Evolutionary conservation across 768 basidiomycete genomes (phyloP), one percentile per base, ranked within the genome.

Genomic region (Hericium alpestre): DNA sequence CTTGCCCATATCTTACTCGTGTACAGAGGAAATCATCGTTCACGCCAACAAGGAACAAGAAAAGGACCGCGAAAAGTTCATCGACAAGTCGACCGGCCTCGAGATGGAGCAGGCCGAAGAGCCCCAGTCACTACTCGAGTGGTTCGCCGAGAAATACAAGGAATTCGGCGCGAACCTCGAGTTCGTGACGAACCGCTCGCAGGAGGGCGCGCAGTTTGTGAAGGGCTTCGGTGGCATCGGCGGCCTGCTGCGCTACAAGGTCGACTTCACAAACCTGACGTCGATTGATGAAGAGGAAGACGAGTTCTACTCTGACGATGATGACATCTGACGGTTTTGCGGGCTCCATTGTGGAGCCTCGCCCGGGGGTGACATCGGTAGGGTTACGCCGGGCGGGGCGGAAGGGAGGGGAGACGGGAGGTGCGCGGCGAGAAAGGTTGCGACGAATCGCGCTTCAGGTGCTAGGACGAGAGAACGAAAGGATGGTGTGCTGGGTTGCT

Each of bases 201-300:
- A 97, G 69, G 95, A 99, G 70, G 95, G 95, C 37, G 90, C 91
- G 38, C 94, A 97, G 69, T 98, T 96, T 75, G 93, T 95, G 65
- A 95, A 94, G 70, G 95, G 95, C 43, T 98, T 99, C 65, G 95
- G 95, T 71, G 95, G 96, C 23, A 97, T 99, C 64, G 95, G 96
- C 27, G 95, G 94, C 32, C 76, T 97, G 59, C 74, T 96, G 58
- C 82, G 95, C 51, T 99, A 99, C 83, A 98, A 98, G 76, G 93
- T 98, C 65, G 95, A 96, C 74, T 90, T 98, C 73, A 79, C 80
- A 63, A 89, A 87, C 69, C 77, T 98, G 43, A 77, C 80, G 20
- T 75, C 77, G 49, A 61, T 83, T 22, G 90, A 92, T 64, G 89
- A 92, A 37, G 89, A 82, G 1, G 79, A 88, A 37, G 90, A 91